Conservation (phyloP, 805 yeast species). For the Myxozyma lipomycoides region DNA sequence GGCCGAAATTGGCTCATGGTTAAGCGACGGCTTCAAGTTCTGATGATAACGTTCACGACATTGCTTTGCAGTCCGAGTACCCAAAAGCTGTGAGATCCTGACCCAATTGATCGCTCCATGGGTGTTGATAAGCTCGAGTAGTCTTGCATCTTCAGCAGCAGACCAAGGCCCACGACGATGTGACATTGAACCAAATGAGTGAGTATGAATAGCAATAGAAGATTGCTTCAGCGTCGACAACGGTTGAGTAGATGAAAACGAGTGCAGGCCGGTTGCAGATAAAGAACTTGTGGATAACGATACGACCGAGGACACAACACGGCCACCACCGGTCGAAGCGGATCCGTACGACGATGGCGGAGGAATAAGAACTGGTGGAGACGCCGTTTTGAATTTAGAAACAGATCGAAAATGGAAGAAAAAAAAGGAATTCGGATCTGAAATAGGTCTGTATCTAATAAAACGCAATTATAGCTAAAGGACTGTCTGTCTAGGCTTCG, state of each 20-base stretch:
- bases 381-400: slow-evolving; percentile 5
- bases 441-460: too few relatives aligned
- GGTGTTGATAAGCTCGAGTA: slow-evolving; percentile 61
- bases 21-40: slow-evolving; percentile 78
- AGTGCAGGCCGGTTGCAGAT: not conserved
- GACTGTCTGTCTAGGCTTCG: too few relatives aligned
- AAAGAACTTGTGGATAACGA: not conserved
- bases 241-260: not conserved
- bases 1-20: slow-evolving; percentile 73
- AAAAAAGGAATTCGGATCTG: too few relatives aligned
- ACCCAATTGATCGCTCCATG: slow-evolving; percentile 90
- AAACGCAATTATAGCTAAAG: too few relatives aligned
- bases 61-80: slow-evolving; percentile 82
- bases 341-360: not conserved
- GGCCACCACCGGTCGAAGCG: not conserved
- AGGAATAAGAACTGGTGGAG: slow-evolving; percentile 3
- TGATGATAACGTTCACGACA: slow-evolving; percentile 90
- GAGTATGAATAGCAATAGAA: not conserved
- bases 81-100: slow-evolving; percentile 65
- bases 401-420: too few relatives aligned
- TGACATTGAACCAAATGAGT: not conserved
- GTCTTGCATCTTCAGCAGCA: slow-evolving; percentile 71
- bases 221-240: not conserved
- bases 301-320: not conserved
- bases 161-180: slow-evolving; percentile 74